Evolutionary conservation across 148 eudicot genomes (phyloP).

Genomic region (Cornus controversa): DNA sequence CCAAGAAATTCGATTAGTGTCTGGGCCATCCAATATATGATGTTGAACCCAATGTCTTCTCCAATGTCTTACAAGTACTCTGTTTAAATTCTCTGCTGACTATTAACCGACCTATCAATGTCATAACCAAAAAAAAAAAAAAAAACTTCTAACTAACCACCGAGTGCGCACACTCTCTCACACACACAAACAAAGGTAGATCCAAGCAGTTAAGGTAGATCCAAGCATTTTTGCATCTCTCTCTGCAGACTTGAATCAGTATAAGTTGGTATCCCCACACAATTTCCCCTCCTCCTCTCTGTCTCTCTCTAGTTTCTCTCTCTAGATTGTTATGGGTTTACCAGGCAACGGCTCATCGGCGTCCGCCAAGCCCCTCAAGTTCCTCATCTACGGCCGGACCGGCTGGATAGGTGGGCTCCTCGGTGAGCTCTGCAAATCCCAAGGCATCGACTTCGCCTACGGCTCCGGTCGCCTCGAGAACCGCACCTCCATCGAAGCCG

Average conservation of each 20-base stretch:
- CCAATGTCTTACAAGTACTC: no score
- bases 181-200: no score
- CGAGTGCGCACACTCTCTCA: no score
- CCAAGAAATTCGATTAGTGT: no score
- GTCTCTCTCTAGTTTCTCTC: background rate
- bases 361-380: conserved; percentile 26
- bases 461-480: conserved; percentile 56
- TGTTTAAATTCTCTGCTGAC: no score
- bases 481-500: conserved; percentile 39
- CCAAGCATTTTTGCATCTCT: background rate
- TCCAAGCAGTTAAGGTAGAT: background rate
- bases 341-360: conserved; percentile 17
- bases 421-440: conserved; percentile 43
- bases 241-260: background rate
- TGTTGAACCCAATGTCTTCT: no score
- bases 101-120: no score
- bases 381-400: conserved; percentile 59
- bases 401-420: conserved; percentile 63
- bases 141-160: no score
- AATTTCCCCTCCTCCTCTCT: background rate
- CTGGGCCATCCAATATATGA: no score
- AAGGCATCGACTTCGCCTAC: conserved; percentile 37
- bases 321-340: conserved; percentile 16
- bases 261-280: background rate
- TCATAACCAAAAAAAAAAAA: no score